phyloP scores from a whole-genome alignment of 768 basidiomycete genomes.

The Boletus barrowsii region DNA sequence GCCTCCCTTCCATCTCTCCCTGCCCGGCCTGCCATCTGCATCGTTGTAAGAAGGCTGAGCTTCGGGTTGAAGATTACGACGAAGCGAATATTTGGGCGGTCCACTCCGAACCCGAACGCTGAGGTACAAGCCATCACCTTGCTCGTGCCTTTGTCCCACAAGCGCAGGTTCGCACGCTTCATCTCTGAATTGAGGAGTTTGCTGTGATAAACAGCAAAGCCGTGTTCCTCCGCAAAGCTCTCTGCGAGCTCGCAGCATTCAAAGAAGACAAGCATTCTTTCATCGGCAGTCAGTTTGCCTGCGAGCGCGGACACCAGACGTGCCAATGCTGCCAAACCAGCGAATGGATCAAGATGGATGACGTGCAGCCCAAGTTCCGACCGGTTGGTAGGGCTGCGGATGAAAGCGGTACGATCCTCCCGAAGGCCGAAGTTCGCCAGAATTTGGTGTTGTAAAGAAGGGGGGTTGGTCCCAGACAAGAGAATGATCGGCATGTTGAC shows the following conservation, averaged over 20 bases:
- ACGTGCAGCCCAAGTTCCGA: background rate
- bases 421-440: background rate
- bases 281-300: background rate
- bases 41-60: too few species aligned
- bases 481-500: background rate
- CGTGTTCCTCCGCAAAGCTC: background rate
- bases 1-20: too few species aligned
- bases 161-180: too few species aligned
- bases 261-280: background rate
- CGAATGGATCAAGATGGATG: background rate
- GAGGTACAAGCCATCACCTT: too few species aligned
- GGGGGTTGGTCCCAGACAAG: background rate
- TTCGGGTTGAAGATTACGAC: too few species aligned
- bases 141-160: too few species aligned
- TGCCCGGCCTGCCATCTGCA: too few species aligned
- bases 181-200: background rate
- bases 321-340: too few species aligned
- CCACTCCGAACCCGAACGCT: too few species aligned
- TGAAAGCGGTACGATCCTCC: background rate
- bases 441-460: background rate
- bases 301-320: background rate
- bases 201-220: background rate
- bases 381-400: background rate
- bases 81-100: too few species aligned
- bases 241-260: background rate